A percentile compares a stretch with the other conserved stretches of the same genome.
Conservation (phyloP, 495 filamentous ascomycete species). For the Thozetella sp. region DNA sequence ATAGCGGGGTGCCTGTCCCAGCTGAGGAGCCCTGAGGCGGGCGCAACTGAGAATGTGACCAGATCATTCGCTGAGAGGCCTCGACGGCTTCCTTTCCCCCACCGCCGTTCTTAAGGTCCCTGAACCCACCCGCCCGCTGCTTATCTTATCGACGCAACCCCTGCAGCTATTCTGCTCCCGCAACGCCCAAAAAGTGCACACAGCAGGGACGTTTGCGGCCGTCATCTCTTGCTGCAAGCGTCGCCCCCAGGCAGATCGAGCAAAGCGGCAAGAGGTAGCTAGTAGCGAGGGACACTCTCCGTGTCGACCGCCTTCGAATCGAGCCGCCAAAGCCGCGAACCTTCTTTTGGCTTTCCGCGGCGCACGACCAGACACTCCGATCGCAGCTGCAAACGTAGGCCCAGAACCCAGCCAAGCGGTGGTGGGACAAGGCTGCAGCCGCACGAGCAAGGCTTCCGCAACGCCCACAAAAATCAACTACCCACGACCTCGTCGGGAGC, state of each 20-base stretch:
- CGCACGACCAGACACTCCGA: too few species aligned
- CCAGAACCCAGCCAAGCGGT: too few species aligned
- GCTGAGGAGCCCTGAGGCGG: background rate
- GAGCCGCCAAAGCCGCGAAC: background rate
- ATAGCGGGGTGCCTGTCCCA: background rate
- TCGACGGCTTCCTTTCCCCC: constrained; percentile 1
- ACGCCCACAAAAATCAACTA: too few species aligned
- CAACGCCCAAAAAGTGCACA: background rate
- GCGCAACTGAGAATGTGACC: background rate
- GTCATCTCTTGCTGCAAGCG: background rate
- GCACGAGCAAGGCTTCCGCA: too few species aligned
- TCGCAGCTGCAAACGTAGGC: too few species aligned
- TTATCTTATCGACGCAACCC: background rate
- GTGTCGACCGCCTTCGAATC: background rate
- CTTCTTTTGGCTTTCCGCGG: too few species aligned
- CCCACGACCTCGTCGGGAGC: too few species aligned
- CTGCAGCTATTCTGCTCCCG: background rate
- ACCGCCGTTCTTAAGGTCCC: background rate
- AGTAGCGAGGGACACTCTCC: background rate
- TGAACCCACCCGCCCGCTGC: background rate
- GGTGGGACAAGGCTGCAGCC: too few species aligned
- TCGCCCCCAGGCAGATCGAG: background rate
- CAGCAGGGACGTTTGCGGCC: background rate
- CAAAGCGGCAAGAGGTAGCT: background rate
- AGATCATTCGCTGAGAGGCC: background rate